These are phyloP conservation scores for Epichloe hybrida DNA, from an alignment of 2,329 filamentous ascomycete genomes.

Conservation along the genomic window DNA sequence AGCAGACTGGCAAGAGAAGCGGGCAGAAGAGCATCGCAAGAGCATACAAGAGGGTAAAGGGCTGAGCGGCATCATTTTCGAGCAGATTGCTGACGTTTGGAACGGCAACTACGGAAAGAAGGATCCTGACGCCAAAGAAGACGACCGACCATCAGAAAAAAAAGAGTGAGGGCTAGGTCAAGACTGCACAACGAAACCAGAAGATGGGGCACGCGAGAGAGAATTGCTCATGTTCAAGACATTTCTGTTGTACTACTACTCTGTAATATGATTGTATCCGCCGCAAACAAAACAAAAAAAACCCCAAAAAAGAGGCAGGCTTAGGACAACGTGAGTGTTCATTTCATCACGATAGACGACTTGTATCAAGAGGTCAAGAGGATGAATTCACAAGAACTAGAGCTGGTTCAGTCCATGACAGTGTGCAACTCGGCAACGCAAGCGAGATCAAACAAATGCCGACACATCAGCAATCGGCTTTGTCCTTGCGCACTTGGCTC, in stretches of 20 bases:
- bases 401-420: too few relatives aligned
- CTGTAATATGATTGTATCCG: too few relatives aligned
- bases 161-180: not conserved
- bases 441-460: not conserved
- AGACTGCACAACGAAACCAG: not conserved
- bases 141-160: not conserved
- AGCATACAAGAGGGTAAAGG: conserved; percentile 42
- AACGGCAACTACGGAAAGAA: conserved; percentile 22
- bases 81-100: conserved; percentile 43
- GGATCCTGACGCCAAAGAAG: conserved; percentile 9
- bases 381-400: too few relatives aligned
- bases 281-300: too few relatives aligned
- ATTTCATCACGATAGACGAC: too few relatives aligned
- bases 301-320: too few relatives aligned
- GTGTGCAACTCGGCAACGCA: not conserved
- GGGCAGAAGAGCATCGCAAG: conserved; percentile 36
- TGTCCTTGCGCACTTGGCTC: not conserved
- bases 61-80: conserved; percentile 40
- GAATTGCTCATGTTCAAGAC: not conserved
- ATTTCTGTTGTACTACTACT: not conserved
- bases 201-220: not conserved
- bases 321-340: too few relatives aligned
- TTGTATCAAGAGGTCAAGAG: too few relatives aligned
- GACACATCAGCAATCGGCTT: not conserved
- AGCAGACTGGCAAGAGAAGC: conserved; percentile 40